Percentiles rank a stretch among this genome's conserved stretches.
phyloP scores from a whole-genome alignment of 176 grass and related monocot species.

The Avena insularis region DNA sequence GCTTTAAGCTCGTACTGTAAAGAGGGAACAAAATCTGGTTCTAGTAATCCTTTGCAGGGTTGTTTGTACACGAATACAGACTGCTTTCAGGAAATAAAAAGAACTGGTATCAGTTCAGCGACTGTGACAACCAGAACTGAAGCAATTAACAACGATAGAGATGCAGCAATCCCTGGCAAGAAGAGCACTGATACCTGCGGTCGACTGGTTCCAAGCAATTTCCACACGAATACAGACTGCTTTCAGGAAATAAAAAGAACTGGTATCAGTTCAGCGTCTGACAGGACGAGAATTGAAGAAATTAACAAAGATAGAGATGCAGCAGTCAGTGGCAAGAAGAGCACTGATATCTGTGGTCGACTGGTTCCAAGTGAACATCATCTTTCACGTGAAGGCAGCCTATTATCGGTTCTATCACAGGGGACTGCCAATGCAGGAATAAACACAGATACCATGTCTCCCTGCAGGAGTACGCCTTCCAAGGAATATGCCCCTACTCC shows the following conservation, averaged over 20 bases:
- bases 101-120: slow-evolving; percentile 13
- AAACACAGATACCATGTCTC: slow-evolving; percentile 22
- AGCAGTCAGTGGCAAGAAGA: slow-evolving; percentile 35
- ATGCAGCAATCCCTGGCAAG: slow-evolving; percentile 16
- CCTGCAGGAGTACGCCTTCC: slow-evolving; percentile 36
- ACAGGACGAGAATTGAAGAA: slow-evolving; percentile 49
- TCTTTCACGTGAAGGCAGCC: slow-evolving; percentile 37
- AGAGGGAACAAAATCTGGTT: slow-evolving; percentile 35
- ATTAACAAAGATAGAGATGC: slow-evolving; percentile 28
- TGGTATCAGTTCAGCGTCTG: neutral
- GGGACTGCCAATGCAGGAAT: slow-evolving; percentile 22
- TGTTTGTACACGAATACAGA: slow-evolving; percentile 30
- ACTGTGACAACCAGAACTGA: slow-evolving; percentile 48
- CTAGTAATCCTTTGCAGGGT: slow-evolving; percentile 25
- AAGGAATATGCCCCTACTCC: slow-evolving; percentile 44
- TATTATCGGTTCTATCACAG: slow-evolving; percentile 37
- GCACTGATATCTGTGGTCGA: slow-evolving; percentile 24
- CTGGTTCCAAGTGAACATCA: slow-evolving; percentile 11
- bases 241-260: slow-evolving; percentile 27
- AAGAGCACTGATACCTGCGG: slow-evolving; percentile 34
- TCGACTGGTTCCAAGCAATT: slow-evolving; percentile 17
- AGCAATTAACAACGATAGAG: slow-evolving; percentile 25
- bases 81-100: slow-evolving; percentile 33
- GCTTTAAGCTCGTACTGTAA: slow-evolving; percentile 44
- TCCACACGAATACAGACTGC: slow-evolving; percentile 28